Percentiles rank a stretch among this genome's conserved stretches.
phyloP scores from a whole-genome alignment of 192 early-diverging fungal species.

The Coemansia sp. region DNA sequence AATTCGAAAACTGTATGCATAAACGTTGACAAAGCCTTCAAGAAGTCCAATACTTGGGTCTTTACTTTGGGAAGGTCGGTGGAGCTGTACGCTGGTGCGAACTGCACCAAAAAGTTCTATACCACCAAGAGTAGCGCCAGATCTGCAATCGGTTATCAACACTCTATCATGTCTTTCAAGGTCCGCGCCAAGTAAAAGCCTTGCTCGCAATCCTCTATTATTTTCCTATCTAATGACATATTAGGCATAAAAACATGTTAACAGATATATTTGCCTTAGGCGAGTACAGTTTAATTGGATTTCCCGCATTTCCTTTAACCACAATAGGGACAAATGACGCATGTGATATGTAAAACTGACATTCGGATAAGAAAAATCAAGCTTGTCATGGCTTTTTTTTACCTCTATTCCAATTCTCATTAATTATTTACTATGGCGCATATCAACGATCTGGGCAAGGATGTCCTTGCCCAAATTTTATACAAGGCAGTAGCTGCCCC shows the following conservation, averaged over 20 bases:
- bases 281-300: neutral
- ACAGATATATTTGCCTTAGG: too few relatives aligned
- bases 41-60: neutral
- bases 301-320: neutral
- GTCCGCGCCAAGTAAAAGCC: neutral
- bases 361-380: neutral
- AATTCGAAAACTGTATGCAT: neutral
- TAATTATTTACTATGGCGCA: neutral
- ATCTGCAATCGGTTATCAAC: neutral
- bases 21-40: constrained; percentile 5
- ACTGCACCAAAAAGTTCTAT: neutral
- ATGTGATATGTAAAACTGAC: neutral
- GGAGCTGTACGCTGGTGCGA: neutral
- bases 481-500: neutral
- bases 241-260: neutral
- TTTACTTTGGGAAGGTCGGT: neutral
- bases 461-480: neutral
- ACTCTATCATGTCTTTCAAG: constrained; percentile 6
- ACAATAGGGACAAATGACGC: neutral
- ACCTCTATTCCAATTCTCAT: neutral
- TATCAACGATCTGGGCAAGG: neutral
- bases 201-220: neutral
- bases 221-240: neutral
- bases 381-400: neutral
- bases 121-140: neutral